Evolutionary conservation across 2,329 filamentous ascomycete species (phyloP).

Genomic region (Exophiala mesophila): DNA sequence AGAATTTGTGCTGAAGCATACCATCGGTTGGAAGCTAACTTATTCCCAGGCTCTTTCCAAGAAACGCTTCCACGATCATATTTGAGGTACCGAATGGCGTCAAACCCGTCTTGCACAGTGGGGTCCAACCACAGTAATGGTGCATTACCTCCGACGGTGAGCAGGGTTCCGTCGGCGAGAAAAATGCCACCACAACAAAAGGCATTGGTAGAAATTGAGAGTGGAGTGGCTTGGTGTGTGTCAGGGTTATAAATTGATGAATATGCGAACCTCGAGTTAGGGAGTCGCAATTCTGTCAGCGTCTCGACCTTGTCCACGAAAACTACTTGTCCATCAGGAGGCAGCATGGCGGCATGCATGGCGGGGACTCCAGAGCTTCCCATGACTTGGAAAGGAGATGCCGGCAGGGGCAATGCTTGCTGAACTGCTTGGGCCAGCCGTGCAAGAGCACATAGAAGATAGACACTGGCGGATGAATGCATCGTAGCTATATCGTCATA

Average conservation of each 20-base stretch:
- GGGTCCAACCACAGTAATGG: slow-evolving; percentile 52
- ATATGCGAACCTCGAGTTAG: slow-evolving; percentile 54
- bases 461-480: background rate
- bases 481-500: background rate
- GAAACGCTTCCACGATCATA: slow-evolving; percentile 41
- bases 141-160: slow-evolving; percentile 55
- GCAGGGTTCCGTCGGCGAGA: slow-evolving; percentile 52
- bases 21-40: slow-evolving; percentile 53
- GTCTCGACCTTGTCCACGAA: slow-evolving; percentile 62
- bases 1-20: slow-evolving; percentile 58
- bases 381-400: background rate
- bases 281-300: slow-evolving; percentile 53
- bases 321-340: slow-evolving; percentile 56
- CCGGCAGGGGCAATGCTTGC: background rate
- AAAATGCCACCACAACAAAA: slow-evolving; percentile 59
- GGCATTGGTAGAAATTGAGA: slow-evolving; percentile 46
- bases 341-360: slow-evolving; percentile 55
- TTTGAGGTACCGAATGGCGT: slow-evolving; percentile 52
- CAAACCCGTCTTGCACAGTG: slow-evolving; percentile 56
- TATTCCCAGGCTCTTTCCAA: slow-evolving; percentile 56
- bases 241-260: slow-evolving; percentile 55
- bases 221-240: slow-evolving; percentile 34
- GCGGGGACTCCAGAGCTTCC: slow-evolving; percentile 54
- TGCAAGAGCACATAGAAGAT: background rate
- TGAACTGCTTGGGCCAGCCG: background rate